These are phyloP conservation scores for Candida sp. DNA, from an alignment of 1,139 yeast species.

Conservation along the genomic window DNA sequence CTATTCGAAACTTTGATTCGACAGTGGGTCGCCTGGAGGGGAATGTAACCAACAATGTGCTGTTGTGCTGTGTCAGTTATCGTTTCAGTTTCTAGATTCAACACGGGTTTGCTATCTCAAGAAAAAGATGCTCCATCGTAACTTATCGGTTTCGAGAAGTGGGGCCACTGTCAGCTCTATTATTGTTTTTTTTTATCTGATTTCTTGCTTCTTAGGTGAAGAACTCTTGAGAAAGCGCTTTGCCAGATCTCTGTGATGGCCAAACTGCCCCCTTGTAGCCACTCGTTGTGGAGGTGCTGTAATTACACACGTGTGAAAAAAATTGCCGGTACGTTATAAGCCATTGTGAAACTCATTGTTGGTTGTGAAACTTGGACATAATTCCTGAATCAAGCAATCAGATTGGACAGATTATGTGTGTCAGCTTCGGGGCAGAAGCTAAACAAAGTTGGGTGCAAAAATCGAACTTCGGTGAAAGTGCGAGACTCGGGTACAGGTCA, in stretches of 20 bases:
- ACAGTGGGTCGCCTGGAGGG: background rate
- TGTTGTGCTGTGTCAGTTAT: no score
- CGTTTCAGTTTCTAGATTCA: no score
- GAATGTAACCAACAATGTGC: no score
- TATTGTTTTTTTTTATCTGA: background rate
- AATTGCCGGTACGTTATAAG: no score
- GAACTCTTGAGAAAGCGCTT: no score
- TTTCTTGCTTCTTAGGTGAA: no score
- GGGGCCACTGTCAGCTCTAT: background rate
- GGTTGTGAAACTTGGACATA: background rate
- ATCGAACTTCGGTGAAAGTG: conserved; percentile 3
- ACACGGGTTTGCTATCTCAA: background rate
- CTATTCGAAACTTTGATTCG: background rate
- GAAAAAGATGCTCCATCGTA: background rate
- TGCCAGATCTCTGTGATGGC: no score
- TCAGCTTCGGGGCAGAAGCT: background rate
- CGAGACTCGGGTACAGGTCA: background rate
- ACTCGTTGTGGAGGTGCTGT: no score
- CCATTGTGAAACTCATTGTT: background rate
- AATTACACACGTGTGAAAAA: no score
- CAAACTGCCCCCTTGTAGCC: no score
- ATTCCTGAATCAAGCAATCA: background rate
- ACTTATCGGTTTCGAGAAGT: background rate
- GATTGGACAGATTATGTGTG: background rate
- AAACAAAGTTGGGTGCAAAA: conserved; percentile 2